Base-by-base conservation (phyloP, 2,329 filamentous ascomycete genomes). In the Cladosporium oxysporum region DNA sequence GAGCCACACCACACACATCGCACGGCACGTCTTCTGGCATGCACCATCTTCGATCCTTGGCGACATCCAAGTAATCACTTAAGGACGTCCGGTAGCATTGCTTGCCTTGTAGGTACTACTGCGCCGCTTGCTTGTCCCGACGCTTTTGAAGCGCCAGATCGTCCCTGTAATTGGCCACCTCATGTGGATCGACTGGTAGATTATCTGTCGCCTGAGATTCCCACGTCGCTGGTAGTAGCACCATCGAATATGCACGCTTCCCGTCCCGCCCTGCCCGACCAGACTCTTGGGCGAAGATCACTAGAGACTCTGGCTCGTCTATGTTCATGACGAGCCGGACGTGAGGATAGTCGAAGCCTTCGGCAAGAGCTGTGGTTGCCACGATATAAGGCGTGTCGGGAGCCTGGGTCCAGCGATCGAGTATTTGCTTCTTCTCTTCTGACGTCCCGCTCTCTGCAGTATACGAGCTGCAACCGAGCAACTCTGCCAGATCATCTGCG, bases 271-370 rank as follows among this genome's bases (percentile, higher is more conserved):
- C 55, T n/a, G 41, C 64, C 29, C 59, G 44, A 16, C 66, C 28
- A 41, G 64, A 66, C 55, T 68, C 64, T 50, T 68, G 35, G 12
- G 64, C 59, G 33, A 68, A 68, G 26, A 58, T 23, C 28, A 68
- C 55, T 21, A 68, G 33, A 35, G 58, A 64, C 5, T 66, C 58
- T 5, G 41, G 66, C 53, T 66, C 58, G 58, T 66, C 57, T 23
- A 66, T 37, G 18, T 68, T 53, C 7, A 68, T 60, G 11, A 62
- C 57, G 21, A 68, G 55, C 5, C 53, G 37, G 10, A 68, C 35
- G 31, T 66, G 21, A 16, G 57, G 60, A 53, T 66, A 64, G 35
- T 68, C 64, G 41, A 68, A 61, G 18, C 66, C 35, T 12, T 58
- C 41, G 12, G 37, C 44, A 11, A 68, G 58, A 41, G 66, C 64